Base-by-base conservation (phyloP, 2,329 filamentous ascomycete genomes). In the Colletotrichum horii region DNA sequence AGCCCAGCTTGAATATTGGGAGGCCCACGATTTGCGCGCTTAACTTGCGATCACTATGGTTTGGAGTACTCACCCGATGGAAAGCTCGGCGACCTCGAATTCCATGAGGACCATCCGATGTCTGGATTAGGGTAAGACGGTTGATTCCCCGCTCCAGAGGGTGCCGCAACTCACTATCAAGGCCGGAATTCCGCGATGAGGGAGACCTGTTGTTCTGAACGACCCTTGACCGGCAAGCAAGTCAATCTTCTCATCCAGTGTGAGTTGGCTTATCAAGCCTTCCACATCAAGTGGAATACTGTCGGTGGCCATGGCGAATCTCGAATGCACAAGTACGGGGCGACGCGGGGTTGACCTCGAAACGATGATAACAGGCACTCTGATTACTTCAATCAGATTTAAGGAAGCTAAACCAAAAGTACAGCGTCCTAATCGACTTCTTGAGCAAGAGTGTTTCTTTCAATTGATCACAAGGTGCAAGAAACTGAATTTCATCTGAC, bases 221-320 rank as follows among this genome's bases (percentile, higher is more conserved):
- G 74, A 78, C 16, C 74, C 69, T 28, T 77, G 70, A 3, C 77
- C 77, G 8, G 77, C 77, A 24, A 78, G 77, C 12, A 78, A 52
- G 3, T 74, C 62, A 24, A 78, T 73, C 68, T 78, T 78, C 32
- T 78, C 77, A 3, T 78, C 77, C 56, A 74, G 55, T 4, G 77
- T 78, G 30, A 78, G 62, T 38, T 73, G 65, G 14, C 66, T 32
- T 19, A 78, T 56, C 38, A 77, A 69, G 19, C 68, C 75, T 4
- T 78, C 74, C 19, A 77, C 66, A 16, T 77, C 73, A 19, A 77
- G 69, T 16, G 56, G 56, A 4, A 36, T 16, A 34, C n/a, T 28
- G 4, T 24, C 24, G n/a, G 38, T 19, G 2, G 52, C 11, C 64
- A 69, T 76, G 34, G 11, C 43, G 61, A 58, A 36, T 8, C 9